These are phyloP conservation scores for Penicillium sp. DNA, from an alignment of 2,329 filamentous ascomycete genomes.

Conservation along the genomic window DNA sequence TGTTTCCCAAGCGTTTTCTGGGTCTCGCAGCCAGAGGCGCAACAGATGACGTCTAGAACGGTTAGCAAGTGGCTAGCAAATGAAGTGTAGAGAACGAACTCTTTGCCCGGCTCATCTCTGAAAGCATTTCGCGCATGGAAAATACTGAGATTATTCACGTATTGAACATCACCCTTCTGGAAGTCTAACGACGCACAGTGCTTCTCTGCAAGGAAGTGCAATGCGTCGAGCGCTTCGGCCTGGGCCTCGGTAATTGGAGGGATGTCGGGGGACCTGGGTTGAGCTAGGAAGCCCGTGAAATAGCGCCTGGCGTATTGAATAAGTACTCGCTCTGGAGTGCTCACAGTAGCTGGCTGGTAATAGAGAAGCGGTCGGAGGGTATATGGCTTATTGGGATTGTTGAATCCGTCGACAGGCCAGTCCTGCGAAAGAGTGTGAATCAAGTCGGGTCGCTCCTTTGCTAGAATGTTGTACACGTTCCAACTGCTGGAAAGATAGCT, in stretches of 20 bases:
- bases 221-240: constrained; percentile 49
- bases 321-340: constrained; percentile 50
- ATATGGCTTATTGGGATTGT: constrained; percentile 46
- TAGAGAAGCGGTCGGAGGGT: constrained; percentile 44
- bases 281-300: constrained; percentile 50
- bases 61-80: constrained; percentile 3
- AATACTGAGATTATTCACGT: constrained; percentile 50
- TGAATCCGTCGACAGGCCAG: constrained; percentile 50
- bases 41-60: constrained; percentile 42
- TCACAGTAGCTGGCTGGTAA: constrained; percentile 48
- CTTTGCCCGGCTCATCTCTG: constrained; percentile 34
- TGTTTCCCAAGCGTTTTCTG: constrained; percentile 45
- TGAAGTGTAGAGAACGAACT: constrained; percentile 26
- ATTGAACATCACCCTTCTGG: constrained; percentile 48
- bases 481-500: constrained; percentile 52
- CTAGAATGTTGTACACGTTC: constrained; percentile 54
- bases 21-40: constrained; percentile 46
- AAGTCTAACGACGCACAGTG: constrained; percentile 43
- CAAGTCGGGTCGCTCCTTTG: constrained; percentile 49
- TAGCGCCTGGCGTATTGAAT: constrained; percentile 57
- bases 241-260: constrained; percentile 50
- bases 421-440: constrained; percentile 48
- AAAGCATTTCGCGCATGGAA: constrained; percentile 50
- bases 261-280: constrained; percentile 41
- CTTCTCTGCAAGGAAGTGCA: constrained; percentile 48